Conservation (phyloP, 192 early-diverging fungal species). For the Funneliformis geosporum region DNA sequence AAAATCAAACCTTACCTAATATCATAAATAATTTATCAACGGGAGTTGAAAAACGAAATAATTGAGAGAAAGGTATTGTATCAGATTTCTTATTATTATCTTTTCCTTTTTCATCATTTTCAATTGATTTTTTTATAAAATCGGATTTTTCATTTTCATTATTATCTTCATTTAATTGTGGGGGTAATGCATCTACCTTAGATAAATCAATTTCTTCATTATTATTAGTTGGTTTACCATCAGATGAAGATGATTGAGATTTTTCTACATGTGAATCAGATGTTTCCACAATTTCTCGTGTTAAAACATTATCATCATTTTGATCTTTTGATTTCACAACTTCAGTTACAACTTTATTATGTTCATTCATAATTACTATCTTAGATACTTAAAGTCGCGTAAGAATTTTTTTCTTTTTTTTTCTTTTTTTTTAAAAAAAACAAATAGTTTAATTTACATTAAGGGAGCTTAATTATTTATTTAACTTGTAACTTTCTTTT, state of each 20-base stretch:
- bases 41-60: conserved; percentile 70
- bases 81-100: conserved; percentile 26
- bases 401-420: too few species aligned
- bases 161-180: background rate
- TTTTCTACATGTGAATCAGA: background rate
- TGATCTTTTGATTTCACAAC: too few species aligned
- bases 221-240: background rate
- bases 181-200: conserved; percentile 6
- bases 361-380: too few species aligned
- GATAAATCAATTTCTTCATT: conserved; percentile 12
- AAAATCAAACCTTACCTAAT: conserved; percentile 32
- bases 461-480: too few species aligned
- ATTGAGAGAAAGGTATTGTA: conserved; percentile 54
- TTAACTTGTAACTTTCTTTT: too few species aligned
- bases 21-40: conserved; percentile 59
- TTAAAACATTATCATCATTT: too few species aligned
- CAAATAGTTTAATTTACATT: too few species aligned
- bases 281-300: too few species aligned
- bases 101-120: background rate
- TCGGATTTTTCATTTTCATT: background rate
- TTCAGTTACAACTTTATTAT: too few species aligned
- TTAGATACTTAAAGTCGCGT: too few species aligned
- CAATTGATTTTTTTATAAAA: background rate
- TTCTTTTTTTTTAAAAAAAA: too few species aligned
- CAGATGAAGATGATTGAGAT: background rate